Evolutionary conservation across 441 rosid species (phyloP), one percentile per base, ranked within the genome.

Genomic region (Jatropha podagrica): DNA sequence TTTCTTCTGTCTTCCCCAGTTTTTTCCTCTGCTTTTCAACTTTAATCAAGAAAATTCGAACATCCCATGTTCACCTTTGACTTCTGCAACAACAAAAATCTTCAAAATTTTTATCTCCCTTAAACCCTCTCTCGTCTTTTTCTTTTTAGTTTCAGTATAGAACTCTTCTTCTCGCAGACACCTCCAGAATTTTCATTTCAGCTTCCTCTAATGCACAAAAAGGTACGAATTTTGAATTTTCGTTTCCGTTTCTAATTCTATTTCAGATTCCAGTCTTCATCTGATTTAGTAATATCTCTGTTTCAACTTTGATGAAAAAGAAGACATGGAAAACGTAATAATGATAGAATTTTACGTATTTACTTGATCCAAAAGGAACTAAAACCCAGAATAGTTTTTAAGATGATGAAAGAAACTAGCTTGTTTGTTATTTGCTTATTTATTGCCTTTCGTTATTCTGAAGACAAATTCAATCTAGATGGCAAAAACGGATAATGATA

Each of bases 151-250:
- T 59, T 26, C 58, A 52, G 10, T 32, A 2, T 32, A 32, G 48
- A 9, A 38, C 42, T 60, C 23, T 61, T 40, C 42, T n/a, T 49
- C 8, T 59, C 32, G 2, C 32, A 32, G 32, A 32, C 74, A 6
- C 6, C 14, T 60, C 12, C 64, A 13, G 32, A 32, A 32, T 60
- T 26, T 60, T 32, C 27, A 27, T 18, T 56, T n/a, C 51, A 52
- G 52, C 14, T 38, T 55, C 49, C 18, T n/a, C 26, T 18, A 38
- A 63, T 49, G n/a, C 61, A 37, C 69, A 18, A 38, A 10, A 49
- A 73, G 76, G 76, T 73, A 63, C 37, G 69, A 15, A 44, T 51
- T 32, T 51, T 63, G 20, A 73, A 49, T 54, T 38, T 69, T 17
- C 18, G 58, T 54, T 54, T 54, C 8, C 14, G 6, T 15, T 17